Conservation (phyloP, 116 monocot species). For the Thalassia testudinum region DNA sequence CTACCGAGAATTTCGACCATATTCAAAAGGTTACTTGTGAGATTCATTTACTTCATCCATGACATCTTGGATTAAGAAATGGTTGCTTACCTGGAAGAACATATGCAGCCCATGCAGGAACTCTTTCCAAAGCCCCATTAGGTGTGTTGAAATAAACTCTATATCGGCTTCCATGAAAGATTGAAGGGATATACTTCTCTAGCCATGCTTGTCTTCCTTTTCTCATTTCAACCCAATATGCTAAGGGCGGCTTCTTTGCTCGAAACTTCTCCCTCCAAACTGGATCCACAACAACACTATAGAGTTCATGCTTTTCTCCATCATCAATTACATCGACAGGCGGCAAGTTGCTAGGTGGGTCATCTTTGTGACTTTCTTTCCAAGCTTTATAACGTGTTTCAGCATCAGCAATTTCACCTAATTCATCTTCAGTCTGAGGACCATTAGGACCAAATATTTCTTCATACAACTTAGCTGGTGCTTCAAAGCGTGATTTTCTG, state of each 20-base stretch:
- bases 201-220: constrained; percentile 88
- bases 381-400: constrained; percentile 72
- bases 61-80: not conserved
- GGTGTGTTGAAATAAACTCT: constrained; percentile 93
- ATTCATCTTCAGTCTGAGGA: constrained; percentile 82
- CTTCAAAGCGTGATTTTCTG: constrained; percentile 46
- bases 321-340: constrained; percentile 75
- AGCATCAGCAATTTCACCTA: constrained; percentile 83
- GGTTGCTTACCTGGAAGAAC: constrained; percentile 83
- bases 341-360: constrained; percentile 19
- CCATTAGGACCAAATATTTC: constrained; percentile 97
- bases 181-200: constrained; percentile 74
- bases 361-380: constrained; percentile 38
- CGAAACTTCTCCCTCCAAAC: constrained; percentile 66
- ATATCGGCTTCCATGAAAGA: constrained; percentile 79
- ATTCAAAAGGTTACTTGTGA: no score
- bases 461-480: constrained; percentile 76
- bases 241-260: constrained; percentile 56
- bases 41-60: no score
- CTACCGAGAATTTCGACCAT: no score
- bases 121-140: constrained; percentile 71
- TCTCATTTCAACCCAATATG: constrained; percentile 93
- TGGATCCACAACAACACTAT: constrained; percentile 45
- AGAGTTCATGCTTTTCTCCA: constrained; percentile 65
- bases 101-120: constrained; percentile 97